Conservation (phyloP, 768 basidiomycete genomes). For the Amanita thiersii region DNA sequence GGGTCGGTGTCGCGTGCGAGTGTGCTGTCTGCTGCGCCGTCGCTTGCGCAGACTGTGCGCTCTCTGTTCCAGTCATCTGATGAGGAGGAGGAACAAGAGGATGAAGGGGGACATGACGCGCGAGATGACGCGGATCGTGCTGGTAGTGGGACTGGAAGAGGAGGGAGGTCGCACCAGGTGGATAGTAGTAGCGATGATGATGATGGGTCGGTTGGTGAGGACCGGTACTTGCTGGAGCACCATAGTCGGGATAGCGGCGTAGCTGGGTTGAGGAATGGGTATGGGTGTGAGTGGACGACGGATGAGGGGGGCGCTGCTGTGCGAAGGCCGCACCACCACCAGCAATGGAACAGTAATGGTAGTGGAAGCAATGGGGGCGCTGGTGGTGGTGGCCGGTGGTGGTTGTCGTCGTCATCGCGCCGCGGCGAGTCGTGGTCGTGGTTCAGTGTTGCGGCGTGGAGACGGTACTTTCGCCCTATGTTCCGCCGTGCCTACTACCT, state of each 20-base stretch:
- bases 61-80: constrained; percentile 58
- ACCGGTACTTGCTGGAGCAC: not conserved
- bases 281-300: constrained; percentile 1
- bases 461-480: constrained; percentile 61
- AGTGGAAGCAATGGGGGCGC: too few relatives aligned
- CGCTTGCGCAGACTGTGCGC: constrained; percentile 59
- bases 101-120: constrained; percentile 23
- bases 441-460: constrained; percentile 23
- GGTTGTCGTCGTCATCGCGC: constrained; percentile 9
- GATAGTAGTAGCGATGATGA: constrained; percentile 25
- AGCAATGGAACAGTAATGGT: not conserved
- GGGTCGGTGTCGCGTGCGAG: constrained; percentile 56
- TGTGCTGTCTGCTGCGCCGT: constrained; percentile 47
- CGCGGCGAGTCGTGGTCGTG: too few relatives aligned
- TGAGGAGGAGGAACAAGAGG: constrained; percentile 31
- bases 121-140: constrained; percentile 1
- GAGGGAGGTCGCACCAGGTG: not conserved
- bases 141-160: not conserved
- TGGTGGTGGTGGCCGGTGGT: constrained; percentile 17
- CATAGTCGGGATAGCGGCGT: constrained; percentile 1
- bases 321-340: not conserved
- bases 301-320: not conserved
- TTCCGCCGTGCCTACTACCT: constrained; percentile 47
- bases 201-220: constrained; percentile 10
- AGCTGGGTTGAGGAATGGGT: not conserved